These are phyloP conservation scores for Brassica rapa DNA, from an alignment of 345 rosid species.

Conservation along the genomic window DNA sequence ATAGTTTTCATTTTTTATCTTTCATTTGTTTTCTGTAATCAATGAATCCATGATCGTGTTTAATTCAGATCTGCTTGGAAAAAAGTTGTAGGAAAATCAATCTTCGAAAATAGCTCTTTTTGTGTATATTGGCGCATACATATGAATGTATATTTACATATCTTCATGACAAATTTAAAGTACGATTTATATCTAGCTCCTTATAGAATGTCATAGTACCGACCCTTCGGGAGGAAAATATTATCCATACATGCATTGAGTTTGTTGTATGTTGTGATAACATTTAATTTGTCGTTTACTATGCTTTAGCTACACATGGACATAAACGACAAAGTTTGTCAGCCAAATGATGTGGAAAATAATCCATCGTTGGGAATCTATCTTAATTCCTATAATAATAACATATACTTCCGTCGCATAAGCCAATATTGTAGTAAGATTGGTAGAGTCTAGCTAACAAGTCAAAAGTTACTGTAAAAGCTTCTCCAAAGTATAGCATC, in stretches of 20 bases:
- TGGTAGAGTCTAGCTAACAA: slow-evolving; percentile 13
- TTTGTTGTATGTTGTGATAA: neutral
- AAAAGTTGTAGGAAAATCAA: slow-evolving; percentile 21
- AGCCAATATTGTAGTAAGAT: neutral
- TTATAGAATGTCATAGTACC: neutral
- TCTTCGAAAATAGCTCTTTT: neutral
- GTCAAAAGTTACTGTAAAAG: slow-evolving; percentile 26
- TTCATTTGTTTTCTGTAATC: neutral
- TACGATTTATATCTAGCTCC: neutral
- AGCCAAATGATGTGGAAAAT: slow-evolving; percentile 1
- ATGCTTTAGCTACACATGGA: neutral
- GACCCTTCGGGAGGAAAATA: neutral
- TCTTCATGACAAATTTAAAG: neutral
- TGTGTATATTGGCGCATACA: neutral
- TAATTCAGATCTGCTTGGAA: slow-evolving; percentile 28
- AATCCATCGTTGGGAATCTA: slow-evolving; percentile 9
- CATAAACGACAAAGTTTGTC: slow-evolving; percentile 32
- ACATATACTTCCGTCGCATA: neutral
- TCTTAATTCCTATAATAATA: neutral
- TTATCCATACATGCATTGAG: slow-evolving; percentile 6
- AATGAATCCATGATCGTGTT: slow-evolving; percentile 28
- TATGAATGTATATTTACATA: neutral
- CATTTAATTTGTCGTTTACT: slow-evolving; percentile 12
- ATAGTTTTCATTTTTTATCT: neutral
- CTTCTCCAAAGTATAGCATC: slow-evolving; percentile 20